Evolutionary conservation across 2,329 filamentous ascomycete species (phyloP), one percentile per base, ranked within the genome.

Genomic region (Colletotrichum tabaci): DNA sequence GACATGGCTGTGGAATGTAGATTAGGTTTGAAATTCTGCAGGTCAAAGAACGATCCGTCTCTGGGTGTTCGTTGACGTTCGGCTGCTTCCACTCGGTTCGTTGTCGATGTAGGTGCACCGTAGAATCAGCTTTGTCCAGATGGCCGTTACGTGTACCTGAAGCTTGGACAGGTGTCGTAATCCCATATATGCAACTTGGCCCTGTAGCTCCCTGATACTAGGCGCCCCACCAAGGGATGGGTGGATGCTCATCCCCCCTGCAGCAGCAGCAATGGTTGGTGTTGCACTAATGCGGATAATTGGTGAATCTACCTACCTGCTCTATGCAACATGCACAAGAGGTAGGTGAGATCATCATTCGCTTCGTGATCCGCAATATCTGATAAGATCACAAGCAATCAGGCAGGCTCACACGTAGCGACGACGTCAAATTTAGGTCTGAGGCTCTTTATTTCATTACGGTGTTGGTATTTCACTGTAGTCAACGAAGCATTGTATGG

Each of bases 1-100:
- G 93, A 90, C 93, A 95, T 95, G 67, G 77, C 86, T 79, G 73
- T 35, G 67, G 57, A 60, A 63, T 61, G 62, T 72, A 42, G 46
- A 15, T 40, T 49, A 18, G 30, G 30, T 2, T 38, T 40, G 30
- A 16, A 23, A 1, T 42, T 15, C 38, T 40, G 5, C 5, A 52
- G 60, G 26, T 50, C 23, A 23, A 13, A 13, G 30, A 61, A 40
- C 13, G 23, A 16, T 18, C 38, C 13, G 18, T 67, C 5, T 61
- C 7, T 49, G 63, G 15, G 30, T 46, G 9, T 52, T 26, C 53
- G 60, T 56, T n/a, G 16, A 8, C 50, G 38, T 46, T 21, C n/a
- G 35, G 38, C 30, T 61, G 50, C 26, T 47, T 10, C 18, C 26
- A 13, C 12, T 35, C 21, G 26, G 38, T 23, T 66, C 23, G 56